A percentile compares a stretch with the other conserved stretches of the same genome.
These are phyloP conservation scores for Dactylellina sp. DNA, from an alignment of 2,329 filamentous ascomycete genomes.

Conservation along the genomic window DNA sequence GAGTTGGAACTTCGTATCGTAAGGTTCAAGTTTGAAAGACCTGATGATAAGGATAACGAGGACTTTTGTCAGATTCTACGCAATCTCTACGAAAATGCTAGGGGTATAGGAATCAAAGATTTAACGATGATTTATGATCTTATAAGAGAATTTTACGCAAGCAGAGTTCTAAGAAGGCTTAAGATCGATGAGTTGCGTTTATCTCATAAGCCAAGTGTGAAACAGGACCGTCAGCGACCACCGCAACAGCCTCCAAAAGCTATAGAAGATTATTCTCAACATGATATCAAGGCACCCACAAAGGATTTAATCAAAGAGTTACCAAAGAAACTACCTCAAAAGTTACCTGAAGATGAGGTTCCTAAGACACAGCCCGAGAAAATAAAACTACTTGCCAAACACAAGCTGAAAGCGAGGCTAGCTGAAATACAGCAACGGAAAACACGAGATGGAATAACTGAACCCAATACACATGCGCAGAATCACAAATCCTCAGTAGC, in stretches of 20 bases:
- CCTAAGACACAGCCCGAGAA: neutral
- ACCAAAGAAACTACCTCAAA: too few relatives aligned
- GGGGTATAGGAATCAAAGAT: neutral
- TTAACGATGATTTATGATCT: conserved; percentile 5
- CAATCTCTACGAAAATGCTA: conserved; percentile 21
- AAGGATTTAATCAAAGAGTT: neutral
- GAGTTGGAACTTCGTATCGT: conserved; percentile 9
- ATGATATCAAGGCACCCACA: neutral
- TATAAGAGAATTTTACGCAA: conserved; percentile 45
- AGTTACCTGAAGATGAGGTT: neutral
- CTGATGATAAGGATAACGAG: conserved; percentile 6
- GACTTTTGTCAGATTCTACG: conserved; percentile 36
- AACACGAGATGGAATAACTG: neutral
- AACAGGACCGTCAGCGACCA: neutral
- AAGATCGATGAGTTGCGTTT: neutral
- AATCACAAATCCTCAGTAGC: too few relatives aligned
- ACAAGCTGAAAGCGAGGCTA: neutral
- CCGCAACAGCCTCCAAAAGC: too few relatives aligned
- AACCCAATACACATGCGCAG: too few relatives aligned
- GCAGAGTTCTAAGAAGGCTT: conserved; percentile 9
- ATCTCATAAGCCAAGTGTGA: neutral
- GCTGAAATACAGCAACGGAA: neutral
- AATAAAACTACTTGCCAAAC: neutral
- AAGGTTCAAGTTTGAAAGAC: conserved; percentile 6
- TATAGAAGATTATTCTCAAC: neutral